Percentiles rank a stretch among this genome's conserved stretches.
Conservation (phyloP, 1,284 basidiomycete genomes). For the Trametes versicolor region DNA sequence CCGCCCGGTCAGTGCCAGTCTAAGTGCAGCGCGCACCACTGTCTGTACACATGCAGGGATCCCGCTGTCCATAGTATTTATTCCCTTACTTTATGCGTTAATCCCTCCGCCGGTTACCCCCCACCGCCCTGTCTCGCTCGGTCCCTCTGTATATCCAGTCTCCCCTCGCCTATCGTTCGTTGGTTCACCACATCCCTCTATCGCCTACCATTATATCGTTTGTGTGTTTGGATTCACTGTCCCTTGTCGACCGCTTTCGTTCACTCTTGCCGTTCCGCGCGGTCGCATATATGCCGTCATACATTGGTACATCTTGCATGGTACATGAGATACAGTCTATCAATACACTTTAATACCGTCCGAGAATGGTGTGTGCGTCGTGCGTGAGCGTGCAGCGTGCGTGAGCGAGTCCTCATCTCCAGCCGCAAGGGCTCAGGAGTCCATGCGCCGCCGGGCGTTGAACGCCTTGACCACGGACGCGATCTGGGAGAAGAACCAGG, state of each 20-base stretch:
- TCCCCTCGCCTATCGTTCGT: conserved; percentile 6
- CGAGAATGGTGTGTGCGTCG: conserved; percentile 4
- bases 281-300: conserved; percentile 24
- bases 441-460: conserved; percentile 78
- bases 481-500: conserved; percentile 83
- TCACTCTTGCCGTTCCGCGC: conserved; percentile 21
- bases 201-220: conserved; percentile 21
- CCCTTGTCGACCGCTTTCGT: conserved; percentile 25
- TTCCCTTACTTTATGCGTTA: conserved; percentile 35
- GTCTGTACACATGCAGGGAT: conserved; percentile 8
- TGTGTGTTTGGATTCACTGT: conserved; percentile 23
- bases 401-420: conserved; percentile 2
- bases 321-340: conserved; percentile 39
- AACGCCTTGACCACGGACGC: conserved; percentile 78
- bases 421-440: conserved; percentile 48
- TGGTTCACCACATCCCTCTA: background rate
- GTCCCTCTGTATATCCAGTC: conserved; percentile 16
- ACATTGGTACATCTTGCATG: conserved; percentile 34
- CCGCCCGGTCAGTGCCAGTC: too few species aligned
- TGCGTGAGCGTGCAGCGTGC: background rate
- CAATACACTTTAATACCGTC: conserved; percentile 35
- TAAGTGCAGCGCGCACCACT: background rate
- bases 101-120: conserved; percentile 20
- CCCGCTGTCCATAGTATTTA: conserved; percentile 30
- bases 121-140: conserved; percentile 1